phyloP scores from a whole-genome alignment of 2,329 filamentous ascomycete genomes.

The Aspergillus fumigatus region DNA sequence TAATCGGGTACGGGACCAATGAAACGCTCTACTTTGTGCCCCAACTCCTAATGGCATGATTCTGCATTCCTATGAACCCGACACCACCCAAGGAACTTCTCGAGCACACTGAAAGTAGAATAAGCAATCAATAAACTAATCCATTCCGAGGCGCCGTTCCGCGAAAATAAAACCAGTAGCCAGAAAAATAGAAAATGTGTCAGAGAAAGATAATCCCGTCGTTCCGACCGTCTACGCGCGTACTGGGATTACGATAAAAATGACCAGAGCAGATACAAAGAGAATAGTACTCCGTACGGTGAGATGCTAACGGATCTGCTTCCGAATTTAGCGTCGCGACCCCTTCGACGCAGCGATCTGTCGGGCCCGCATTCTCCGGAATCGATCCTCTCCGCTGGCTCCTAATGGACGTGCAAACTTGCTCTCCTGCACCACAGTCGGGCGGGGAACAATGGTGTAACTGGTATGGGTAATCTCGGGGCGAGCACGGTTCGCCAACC shows the following conservation, averaged over 20 bases:
- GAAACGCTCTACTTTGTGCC: neutral
- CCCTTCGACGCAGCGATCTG: constrained; percentile 40
- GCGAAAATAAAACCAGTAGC: neutral
- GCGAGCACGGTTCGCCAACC: constrained; percentile 54
- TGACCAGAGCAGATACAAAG: neutral
- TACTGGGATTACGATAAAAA: neutral
- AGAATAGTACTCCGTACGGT: neutral
- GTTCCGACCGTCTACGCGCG: neutral
- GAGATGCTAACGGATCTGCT: constrained; percentile 6
- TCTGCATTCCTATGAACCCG: neutral
- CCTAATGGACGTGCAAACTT: constrained; percentile 44
- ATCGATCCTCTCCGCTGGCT: constrained; percentile 45
- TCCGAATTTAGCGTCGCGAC: constrained; percentile 30
- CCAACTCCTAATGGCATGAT: neutral
- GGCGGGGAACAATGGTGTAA: constrained; percentile 61
- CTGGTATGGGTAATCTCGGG: constrained; percentile 56
- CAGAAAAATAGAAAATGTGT: neutral
- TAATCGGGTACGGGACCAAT: neutral
- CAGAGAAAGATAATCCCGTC: neutral
- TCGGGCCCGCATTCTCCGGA: constrained; percentile 47
- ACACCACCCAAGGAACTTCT: neutral
- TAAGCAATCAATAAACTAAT: neutral
- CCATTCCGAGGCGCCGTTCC: neutral
- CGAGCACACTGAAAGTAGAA: neutral
- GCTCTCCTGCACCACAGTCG: constrained; percentile 44